Evolutionary conservation across 345 rosid species (phyloP), one percentile per base, ranked within the genome.

Genomic region (Iberis pinnata): DNA sequence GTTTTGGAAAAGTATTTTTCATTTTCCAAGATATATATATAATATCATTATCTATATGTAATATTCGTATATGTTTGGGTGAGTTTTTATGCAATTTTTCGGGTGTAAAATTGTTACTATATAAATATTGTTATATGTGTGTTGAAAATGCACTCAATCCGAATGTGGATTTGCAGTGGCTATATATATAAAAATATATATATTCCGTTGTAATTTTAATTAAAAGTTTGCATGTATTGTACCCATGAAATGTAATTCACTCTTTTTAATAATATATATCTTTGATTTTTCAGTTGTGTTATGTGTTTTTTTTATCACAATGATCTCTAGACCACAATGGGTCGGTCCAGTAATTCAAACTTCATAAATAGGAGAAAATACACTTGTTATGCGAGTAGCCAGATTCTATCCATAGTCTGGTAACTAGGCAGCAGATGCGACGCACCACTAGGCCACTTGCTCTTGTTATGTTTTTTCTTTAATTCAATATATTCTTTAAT

Each of bases 111-210:
- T 40, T 40, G 26, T 60, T 53, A 8, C 37, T 52, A 32, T 52
- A 32, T 52, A 31, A 64, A 22, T 56, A 44, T 48, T 49, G 38
- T 32, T 39, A 18, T 57, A 56, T 38, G 45, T 25, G 41, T 24
- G 2, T 6, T 29, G 10, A 17, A 56, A 44, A 32, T 55, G 83
- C 83, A 68, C 80, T 78, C 80, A 40, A 51, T 65, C 75, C 72
- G 56, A 67, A 54, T 24, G 62, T 44, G 83, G 69, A 72, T 73
- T 71, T 52, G 80, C 58, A 78, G 80, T 78, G 76, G 60, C 66
- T 55, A 65, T 75, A 67, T 53, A 68, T 64, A 43, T 60, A 45
- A 36, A 29, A 35, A 36, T 15, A 37, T 64, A 49, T 49, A 51
- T 50, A 37, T 58, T 53, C 70, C 42, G 48, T 24, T 66, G 62